Evolutionary conservation across 2,329 filamentous ascomycete genomes (phyloP), one percentile per base, ranked within the genome.

Genomic region (Trichoderma polysporum): DNA sequence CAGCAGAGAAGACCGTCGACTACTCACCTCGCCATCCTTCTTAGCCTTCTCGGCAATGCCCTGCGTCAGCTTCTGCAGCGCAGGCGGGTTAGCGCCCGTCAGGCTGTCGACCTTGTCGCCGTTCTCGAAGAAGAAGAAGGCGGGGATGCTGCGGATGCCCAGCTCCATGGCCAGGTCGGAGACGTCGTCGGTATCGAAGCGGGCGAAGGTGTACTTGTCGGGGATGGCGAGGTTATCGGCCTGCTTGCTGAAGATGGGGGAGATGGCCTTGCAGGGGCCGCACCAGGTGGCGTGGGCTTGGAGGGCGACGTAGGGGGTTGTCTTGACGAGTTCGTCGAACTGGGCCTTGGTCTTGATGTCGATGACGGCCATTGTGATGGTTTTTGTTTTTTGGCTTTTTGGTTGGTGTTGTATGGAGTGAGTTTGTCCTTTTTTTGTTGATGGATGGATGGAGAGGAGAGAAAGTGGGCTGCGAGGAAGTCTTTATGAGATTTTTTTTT

Each of bases 241-340:
- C 61, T 86, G 80, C 73, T 82, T 78, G 68, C 72, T 73, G 80
- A 83, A 88, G 67, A 84, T 72, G 69, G 86, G 86, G 25, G 84
- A 83, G 73, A 88, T 88, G 71, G 79, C 78, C 77, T 85, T 86
- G 84, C 86, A 88, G 31, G 86, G 86, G 45, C 81, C 82, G 77
- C 86, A 88, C 86, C 86, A 88, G 73, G 83, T 79, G 67, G 86
- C 86, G 77, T 80, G 84, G 78, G 88, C 87, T 74, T 88, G 85
- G 70, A 85, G 77, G 68, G 83, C 80, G 69, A 87, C 84, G 76
- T 83, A 85, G 54, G 79, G 82, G 56, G 79, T 84, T 10, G 75
- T 76, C 17, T 76, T 71, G 72, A 86, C 73, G 69, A 88, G 83
- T 41, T 76, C 71, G 68, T 84, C 75, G 72, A 87, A 85, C 71